A percentile compares a stretch with the other conserved stretches of the same genome.
phyloP scores from a whole-genome alignment of 164 flowering plant genomes.

The Stephania japonica region DNA sequence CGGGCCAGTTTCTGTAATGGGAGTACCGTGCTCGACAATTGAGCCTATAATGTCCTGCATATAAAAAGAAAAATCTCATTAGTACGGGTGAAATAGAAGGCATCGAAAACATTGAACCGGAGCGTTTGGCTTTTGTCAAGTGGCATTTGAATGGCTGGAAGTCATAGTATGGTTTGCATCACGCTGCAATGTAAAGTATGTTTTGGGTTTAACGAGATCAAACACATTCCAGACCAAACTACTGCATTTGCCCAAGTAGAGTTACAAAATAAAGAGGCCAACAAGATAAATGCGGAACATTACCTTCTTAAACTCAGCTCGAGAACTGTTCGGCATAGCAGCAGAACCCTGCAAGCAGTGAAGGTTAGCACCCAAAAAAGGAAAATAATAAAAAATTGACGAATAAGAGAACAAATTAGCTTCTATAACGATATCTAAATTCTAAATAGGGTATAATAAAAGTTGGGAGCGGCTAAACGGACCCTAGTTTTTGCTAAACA shows the following conservation, averaged over 20 bases:
- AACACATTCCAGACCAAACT: not conserved
- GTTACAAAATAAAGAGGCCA: too few species aligned
- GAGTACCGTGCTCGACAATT: conserved; percentile 50
- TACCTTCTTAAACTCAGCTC: not conserved
- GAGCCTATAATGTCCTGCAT: conserved; percentile 75
- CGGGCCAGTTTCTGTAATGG: conserved; percentile 24
- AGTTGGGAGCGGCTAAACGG: too few species aligned
- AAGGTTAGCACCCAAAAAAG: not conserved
- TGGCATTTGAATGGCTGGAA: not conserved
- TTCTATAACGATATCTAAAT: not conserved
- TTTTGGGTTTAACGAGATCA: not conserved
- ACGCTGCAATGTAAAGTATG: not conserved
- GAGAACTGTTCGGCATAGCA: not conserved
- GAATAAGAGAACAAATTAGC: not conserved
- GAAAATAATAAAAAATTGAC: not conserved
- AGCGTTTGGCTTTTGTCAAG: too few species aligned
- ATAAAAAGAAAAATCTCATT: not conserved
- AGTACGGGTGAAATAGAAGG: not conserved
- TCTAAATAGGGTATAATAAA: not conserved
- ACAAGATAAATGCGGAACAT: not conserved
- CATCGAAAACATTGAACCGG: not conserved
- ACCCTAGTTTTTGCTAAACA: too few species aligned
- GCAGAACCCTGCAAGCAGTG: not conserved
- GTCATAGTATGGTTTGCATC: not conserved
- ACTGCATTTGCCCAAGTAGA: too few species aligned